Evolutionary conservation across 73 alveolate genomes (phyloP), one percentile per base, ranked within the genome.

Genomic region (Paramecium sonneborni): DNA sequence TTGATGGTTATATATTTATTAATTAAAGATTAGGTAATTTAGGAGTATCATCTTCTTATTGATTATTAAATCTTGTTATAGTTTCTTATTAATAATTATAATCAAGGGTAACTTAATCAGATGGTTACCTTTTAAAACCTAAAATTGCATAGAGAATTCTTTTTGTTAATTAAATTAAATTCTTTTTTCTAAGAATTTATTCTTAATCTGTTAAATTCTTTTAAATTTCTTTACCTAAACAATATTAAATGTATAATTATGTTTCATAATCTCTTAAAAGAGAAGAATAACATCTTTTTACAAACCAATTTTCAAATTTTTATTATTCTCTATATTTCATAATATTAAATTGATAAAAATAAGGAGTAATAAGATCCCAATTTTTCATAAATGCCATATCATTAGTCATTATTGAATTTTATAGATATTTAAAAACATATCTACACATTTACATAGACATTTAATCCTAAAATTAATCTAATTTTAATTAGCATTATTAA

Each of bases 311-410:
- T 14, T 72, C 86, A n/a, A 32, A 32, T 72, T 72, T 72, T 20
- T 37, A 35, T 52, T 20, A 72, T 34, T 62, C 84, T 15, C 86
- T 72, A 72, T 72, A 72, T n/a, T 35, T 72, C 58, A 35, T 35
- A 14, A 72, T 72, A 72, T 72, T 72, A 15, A 72, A 72, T 72
- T 32, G 12, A 72, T 72, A 72, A 35, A 79, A 79, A 88, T 88
- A 88, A 10, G 94, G 94, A 15, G 94, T 57, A 10, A 88, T 44
- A 4, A 88, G 57, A 68, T 88, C 94, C 94, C 94, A 88, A 69
- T 88, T 88, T 70, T 88, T 88, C 94, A 88, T 88, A 43, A 88
- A 88, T 26, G 94, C 85, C 57, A 82, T 88, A 28, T 88, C 94
- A 24, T 88, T 43, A 70, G 94, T 88, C 62, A 88, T 76, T 32